A percentile compares a stretch with the other conserved stretches of the same genome.
Evolutionary conservation across 768 basidiomycete genomes (phyloP).

Genomic region (Panus rudis): DNA sequence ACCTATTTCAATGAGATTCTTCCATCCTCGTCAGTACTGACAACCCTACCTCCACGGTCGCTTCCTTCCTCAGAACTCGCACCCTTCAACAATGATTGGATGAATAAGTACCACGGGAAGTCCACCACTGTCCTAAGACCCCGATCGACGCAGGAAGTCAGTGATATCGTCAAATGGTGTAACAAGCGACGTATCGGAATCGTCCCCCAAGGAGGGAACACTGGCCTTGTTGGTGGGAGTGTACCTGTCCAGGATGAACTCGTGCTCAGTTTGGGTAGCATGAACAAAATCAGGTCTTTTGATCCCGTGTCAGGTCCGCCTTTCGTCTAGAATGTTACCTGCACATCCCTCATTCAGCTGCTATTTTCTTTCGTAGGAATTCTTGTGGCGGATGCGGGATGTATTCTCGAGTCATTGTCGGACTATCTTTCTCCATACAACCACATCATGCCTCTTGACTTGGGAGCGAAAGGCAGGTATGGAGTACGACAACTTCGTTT

Average conservation of each 20-base stretch:
- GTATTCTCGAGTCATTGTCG: constrained; percentile 82
- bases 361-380: constrained; percentile 46
- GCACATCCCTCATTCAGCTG: constrained; percentile 6
- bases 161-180: constrained; percentile 83
- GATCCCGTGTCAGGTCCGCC: constrained; percentile 77
- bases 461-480: constrained; percentile 93
- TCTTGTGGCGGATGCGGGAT: constrained; percentile 90
- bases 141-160: constrained; percentile 81
- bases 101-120: constrained; percentile 87
- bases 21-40: constrained; percentile 54
- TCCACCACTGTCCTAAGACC: constrained; percentile 86
- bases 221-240: constrained; percentile 93
- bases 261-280: constrained; percentile 74
- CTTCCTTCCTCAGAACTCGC: constrained; percentile 58
- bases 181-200: constrained; percentile 75
- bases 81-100: constrained; percentile 88
- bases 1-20: constrained; percentile 64
- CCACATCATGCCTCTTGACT: constrained; percentile 94
- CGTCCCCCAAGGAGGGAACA: constrained; percentile 98
- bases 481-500: constrained; percentile 7
- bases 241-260: constrained; percentile 86
- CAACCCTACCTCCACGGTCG: constrained; percentile 50
- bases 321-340: too few relatives aligned
- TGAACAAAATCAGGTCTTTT: constrained; percentile 77
- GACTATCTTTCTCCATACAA: constrained; percentile 81